Percentiles rank a stretch among this genome's conserved stretches.
Conservation (phyloP, 352 stramenopile genomes). For the Pythium sp. region DNA sequence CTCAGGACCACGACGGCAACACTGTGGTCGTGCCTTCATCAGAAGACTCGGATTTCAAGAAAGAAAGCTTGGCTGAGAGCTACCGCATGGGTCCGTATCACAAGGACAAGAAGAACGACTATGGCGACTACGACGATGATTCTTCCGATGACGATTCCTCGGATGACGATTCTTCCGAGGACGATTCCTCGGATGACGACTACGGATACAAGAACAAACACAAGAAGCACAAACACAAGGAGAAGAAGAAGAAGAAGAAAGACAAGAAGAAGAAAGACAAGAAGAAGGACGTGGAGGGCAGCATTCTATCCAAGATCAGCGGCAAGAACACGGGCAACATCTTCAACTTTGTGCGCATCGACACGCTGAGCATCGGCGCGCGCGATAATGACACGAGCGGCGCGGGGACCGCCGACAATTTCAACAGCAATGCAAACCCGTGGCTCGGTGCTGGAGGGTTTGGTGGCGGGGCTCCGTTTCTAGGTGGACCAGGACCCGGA, state of each 20-base stretch:
- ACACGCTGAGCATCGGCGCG: conserved; percentile 13
- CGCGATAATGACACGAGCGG: conserved; percentile 3
- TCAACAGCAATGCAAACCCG: not conserved
- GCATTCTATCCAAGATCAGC: conserved; percentile 26
- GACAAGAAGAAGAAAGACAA: conserved; percentile 14
- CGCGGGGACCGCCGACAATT: not conserved
- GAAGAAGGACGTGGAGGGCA: conserved; percentile 17
- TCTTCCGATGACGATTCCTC: conserved; percentile 8
- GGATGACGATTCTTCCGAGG: conserved; percentile 11
- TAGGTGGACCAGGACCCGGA: not conserved
- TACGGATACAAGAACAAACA: conserved; percentile 16
- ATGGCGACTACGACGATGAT: conserved; percentile 8
- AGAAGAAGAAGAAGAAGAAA: conserved; percentile 7
- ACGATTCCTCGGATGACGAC: conserved; percentile 14
- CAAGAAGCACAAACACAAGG: conserved; percentile 1
- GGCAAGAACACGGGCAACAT: conserved; percentile 41
- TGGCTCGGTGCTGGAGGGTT: not conserved
- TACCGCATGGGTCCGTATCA: not conserved
- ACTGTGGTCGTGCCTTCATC: conserved; percentile 36
- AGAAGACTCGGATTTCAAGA: conserved; percentile 68
- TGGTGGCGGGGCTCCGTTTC: not conserved
- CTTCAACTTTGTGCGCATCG: conserved; percentile 37
- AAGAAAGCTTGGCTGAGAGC: conserved; percentile 6
- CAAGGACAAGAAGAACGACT: conserved; percentile 8
- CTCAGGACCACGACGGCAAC: not conserved